A percentile compares a stretch with the other conserved stretches of the same genome.
phyloP scores from a whole-genome alignment of 2,329 filamentous ascomycete species.

The Cercospora citrullina region DNA sequence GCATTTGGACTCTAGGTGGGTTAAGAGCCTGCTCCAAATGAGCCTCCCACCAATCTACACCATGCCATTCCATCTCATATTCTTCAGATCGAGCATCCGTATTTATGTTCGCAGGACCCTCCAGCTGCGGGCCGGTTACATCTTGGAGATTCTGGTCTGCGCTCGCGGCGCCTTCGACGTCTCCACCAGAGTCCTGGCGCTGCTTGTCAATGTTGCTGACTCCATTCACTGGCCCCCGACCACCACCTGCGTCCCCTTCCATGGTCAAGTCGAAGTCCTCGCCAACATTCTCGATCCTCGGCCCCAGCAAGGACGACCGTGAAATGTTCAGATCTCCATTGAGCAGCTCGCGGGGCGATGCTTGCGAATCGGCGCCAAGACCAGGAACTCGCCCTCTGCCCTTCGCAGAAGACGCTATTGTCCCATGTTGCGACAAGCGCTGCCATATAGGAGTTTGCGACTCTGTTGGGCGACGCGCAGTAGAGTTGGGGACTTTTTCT shows the following conservation, averaged over 20 bases:
- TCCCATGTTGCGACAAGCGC: constrained; percentile 3
- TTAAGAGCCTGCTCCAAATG: constrained; percentile 1
- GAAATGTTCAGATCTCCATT: neutral
- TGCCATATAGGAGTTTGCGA: neutral
- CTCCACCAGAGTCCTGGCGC: constrained; percentile 1
- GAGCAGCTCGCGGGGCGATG: constrained; percentile 1
- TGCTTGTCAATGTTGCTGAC: neutral
- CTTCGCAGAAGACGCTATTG: constrained; percentile 8
- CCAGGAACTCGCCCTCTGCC: neutral
- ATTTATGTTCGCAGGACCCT: neutral
- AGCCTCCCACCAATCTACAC: neutral
- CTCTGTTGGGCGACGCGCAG: neutral
- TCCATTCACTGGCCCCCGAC: neutral
- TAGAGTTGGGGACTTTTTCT: neutral
- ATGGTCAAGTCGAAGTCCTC: constrained; percentile 11
- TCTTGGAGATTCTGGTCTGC: neutral
- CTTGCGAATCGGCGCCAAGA: neutral
- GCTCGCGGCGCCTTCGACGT: neutral
- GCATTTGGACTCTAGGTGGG: neutral
- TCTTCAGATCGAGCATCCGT: neutral
- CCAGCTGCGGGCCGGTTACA: neutral
- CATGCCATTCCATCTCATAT: neutral
- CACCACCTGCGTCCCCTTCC: neutral
- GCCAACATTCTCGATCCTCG: constrained; percentile 8
- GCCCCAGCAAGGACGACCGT: neutral